These are phyloP conservation scores for Posidonia oceanica DNA, from an alignment of 116 monocot species.

Conservation along the genomic window DNA sequence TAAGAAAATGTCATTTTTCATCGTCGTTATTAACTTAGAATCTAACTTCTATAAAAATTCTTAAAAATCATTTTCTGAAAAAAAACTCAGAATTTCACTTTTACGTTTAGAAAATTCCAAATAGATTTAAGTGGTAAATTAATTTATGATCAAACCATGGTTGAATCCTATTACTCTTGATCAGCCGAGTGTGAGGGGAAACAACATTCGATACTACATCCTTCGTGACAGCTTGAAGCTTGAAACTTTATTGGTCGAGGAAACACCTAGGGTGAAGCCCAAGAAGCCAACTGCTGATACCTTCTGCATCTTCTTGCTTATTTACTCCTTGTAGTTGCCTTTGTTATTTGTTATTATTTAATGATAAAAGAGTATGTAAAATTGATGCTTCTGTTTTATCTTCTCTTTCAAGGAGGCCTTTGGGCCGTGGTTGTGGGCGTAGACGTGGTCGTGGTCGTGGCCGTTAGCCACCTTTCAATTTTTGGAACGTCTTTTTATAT, in stretches of 20 bases:
- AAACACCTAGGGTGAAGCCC: slow-evolving; percentile 90
- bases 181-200: slow-evolving; percentile 91
- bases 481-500: background rate
- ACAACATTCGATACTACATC: slow-evolving; percentile 92
- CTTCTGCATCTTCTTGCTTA: background rate
- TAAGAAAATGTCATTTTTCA: too few relatives aligned
- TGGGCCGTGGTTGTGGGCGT: slow-evolving; percentile 83
- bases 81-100: too few relatives aligned
- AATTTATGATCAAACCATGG: too few relatives aligned
- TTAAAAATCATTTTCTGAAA: too few relatives aligned
- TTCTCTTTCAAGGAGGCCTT: slow-evolving; percentile 42
- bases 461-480: background rate
- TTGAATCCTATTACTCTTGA: slow-evolving; percentile 85
- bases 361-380: too few relatives aligned
- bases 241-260: slow-evolving; percentile 91
- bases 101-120: too few relatives aligned
- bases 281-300: slow-evolving; percentile 92
- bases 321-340: background rate
- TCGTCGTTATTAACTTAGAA: too few relatives aligned
- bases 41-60: too few relatives aligned
- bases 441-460: slow-evolving; percentile 29
- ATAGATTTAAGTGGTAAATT: too few relatives aligned
- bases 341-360: too few relatives aligned
- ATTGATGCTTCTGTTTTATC: background rate
- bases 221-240: slow-evolving; percentile 99